A percentile compares a stretch with the other conserved stretches of the same genome.
Evolutionary conservation across 371 early-diverging fungal genomes (phyloP).

Genomic region (Zopfochytrium polystomum): DNA sequence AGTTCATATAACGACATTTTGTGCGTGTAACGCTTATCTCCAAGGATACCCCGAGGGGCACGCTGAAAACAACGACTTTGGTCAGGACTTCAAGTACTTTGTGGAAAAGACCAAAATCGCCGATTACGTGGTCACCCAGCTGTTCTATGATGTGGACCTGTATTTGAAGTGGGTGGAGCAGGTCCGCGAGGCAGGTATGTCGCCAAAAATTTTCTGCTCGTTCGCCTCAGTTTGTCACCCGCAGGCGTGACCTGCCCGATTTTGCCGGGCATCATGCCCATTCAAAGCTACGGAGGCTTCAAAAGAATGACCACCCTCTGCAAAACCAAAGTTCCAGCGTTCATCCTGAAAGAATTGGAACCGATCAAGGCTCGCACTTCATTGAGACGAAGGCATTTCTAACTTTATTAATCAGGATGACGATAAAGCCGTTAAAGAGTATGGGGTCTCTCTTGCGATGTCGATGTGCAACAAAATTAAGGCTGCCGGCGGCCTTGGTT

Average conservation of each 20-base stretch:
- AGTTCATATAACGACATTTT: neutral
- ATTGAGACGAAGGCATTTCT: neutral
- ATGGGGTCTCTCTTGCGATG: constrained; percentile 80
- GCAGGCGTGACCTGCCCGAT: constrained; percentile 81
- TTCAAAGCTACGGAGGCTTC: constrained; percentile 89
- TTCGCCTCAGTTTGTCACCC: neutral
- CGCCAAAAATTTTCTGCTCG: neutral
- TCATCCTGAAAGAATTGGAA: constrained; percentile 80
- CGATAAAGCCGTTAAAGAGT: constrained; percentile 90
- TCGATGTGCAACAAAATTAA: constrained; percentile 73
- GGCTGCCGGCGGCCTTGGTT: constrained; percentile 61
- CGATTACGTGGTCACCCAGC: constrained; percentile 86
- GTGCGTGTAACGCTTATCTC: no score
- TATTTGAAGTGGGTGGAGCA: constrained; percentile 73
- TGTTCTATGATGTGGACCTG: constrained; percentile 87
- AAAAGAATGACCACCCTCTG: constrained; percentile 82
- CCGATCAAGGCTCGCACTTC: constrained; percentile 63
- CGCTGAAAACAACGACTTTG: constrained; percentile 64
- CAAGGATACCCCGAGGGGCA: constrained; percentile 88
- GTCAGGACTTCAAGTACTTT: constrained; percentile 70
- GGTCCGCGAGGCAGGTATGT: constrained; percentile 60
- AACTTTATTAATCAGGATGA: constrained; percentile 60
- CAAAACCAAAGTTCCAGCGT: constrained; percentile 79
- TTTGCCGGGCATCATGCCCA: constrained; percentile 93
- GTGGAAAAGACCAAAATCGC: constrained; percentile 88